A percentile compares a stretch with the other conserved stretches of the same genome.
Conservation (phyloP, 1,284 basidiomycete species). For the Ganoderma lingzhi region DNA sequence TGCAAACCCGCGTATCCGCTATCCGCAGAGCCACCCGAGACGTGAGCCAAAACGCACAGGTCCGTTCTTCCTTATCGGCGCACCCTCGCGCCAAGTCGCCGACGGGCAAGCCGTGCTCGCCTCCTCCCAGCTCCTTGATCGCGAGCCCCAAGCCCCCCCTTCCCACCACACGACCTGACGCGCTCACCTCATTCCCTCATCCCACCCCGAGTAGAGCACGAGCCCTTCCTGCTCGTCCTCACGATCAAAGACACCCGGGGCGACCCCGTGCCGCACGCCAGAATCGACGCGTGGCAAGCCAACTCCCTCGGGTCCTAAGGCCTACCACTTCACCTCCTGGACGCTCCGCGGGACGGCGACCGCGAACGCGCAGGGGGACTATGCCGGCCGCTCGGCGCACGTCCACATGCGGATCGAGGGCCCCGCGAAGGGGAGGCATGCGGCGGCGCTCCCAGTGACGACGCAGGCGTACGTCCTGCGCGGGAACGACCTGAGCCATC, state of each 20-base stretch:
- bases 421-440: conserved; percentile 21
- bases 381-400: conserved; percentile 36
- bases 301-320: conserved; percentile 17
- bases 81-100: conserved; percentile 36
- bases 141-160: conserved; percentile 23
- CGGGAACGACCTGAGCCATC: conserved; percentile 33
- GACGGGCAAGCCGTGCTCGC: conserved; percentile 41
- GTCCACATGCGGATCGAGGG: conserved; percentile 34
- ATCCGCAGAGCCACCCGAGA: neutral
- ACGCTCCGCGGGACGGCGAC: conserved; percentile 38
- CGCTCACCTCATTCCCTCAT: neutral
- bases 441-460: conserved; percentile 28
- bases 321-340: conserved; percentile 33
- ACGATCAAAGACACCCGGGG: conserved; percentile 31
- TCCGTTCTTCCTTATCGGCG: conserved; percentile 38
- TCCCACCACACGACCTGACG: neutral
- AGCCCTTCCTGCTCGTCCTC: conserved; percentile 36
- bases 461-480: conserved; percentile 41
- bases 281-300: conserved; percentile 41
- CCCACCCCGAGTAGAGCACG: conserved; percentile 24
- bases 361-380: conserved; percentile 38
- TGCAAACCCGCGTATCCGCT: neutral
- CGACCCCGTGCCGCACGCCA: conserved; percentile 35
- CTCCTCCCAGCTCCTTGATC: conserved; percentile 30
- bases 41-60: conserved; percentile 25